Evolutionary conservation across 768 basidiomycete genomes (phyloP).

Genomic region (Collybiopsis luxurians): DNA sequence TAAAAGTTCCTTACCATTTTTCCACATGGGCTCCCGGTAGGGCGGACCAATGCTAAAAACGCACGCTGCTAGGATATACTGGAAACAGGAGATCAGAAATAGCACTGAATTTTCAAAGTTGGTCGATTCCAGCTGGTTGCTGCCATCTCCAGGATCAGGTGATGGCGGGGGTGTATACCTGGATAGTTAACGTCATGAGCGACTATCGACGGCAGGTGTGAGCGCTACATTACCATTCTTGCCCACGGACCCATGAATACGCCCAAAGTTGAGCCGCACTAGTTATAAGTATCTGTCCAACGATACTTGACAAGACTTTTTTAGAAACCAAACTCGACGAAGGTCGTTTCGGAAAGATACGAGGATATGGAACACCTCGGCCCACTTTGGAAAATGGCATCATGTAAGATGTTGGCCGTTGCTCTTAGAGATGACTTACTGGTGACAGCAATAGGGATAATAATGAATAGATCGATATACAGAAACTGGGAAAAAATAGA

Average conservation of each 20-base stretch:
- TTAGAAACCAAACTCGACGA: slow-evolving; percentile 95
- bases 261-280: slow-evolving; percentile 81
- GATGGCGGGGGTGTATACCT: slow-evolving; percentile 79
- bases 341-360: slow-evolving; percentile 85
- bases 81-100: slow-evolving; percentile 96
- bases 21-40: slow-evolving; percentile 92
- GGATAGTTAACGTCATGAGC: neutral
- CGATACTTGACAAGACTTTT: slow-evolving; percentile 89
- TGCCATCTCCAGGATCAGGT: slow-evolving; percentile 44
- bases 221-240: slow-evolving; percentile 64
- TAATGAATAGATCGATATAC: slow-evolving; percentile 97
- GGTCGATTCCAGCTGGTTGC: slow-evolving; percentile 72
- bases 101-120: slow-evolving; percentile 93
- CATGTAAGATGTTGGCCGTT: slow-evolving; percentile 7
- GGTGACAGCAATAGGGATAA: slow-evolving; percentile 93
- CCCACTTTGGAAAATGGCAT: slow-evolving; percentile 75
- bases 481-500: slow-evolving; percentile 60
- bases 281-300: slow-evolving; percentile 90
- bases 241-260: slow-evolving; percentile 84
- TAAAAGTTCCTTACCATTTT: slow-evolving; percentile 91
- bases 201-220: neutral
- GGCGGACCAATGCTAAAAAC: slow-evolving; percentile 99
- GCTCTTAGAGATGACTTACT: slow-evolving; percentile 54
- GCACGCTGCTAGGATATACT: slow-evolving; percentile 95
- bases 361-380: slow-evolving; percentile 84